phyloP scores from a whole-genome alignment of 306 rosid species.

The Quercus cerris region DNA sequence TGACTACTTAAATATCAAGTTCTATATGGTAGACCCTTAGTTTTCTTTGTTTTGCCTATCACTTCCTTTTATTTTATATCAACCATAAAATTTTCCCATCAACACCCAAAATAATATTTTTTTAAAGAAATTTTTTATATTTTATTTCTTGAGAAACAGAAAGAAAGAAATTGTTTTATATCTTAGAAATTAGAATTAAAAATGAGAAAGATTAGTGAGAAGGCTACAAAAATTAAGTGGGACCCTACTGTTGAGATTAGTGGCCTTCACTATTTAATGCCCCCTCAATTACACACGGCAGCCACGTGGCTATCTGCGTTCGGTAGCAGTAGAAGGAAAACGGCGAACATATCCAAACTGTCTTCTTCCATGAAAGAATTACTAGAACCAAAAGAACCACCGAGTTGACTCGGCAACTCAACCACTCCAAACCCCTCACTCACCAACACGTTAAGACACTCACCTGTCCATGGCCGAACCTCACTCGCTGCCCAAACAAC shows the following conservation, averaged over 20 bases:
- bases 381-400: not conserved
- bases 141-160: no score
- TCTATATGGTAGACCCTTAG: no score
- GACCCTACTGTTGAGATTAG: not conserved
- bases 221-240: not conserved
- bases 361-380: not conserved
- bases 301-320: not conserved
- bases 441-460: constrained; percentile 30
- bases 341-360: not conserved
- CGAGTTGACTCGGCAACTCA: constrained; percentile 19
- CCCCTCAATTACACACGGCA: no score
- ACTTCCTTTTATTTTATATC: no score
- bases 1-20: no score
- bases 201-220: not conserved
- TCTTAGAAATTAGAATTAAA: no score
- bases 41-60: no score
- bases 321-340: constrained; percentile 21
- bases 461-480: constrained; percentile 29
- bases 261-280: no score
- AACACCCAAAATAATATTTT: no score
- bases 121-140: no score
- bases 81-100: no score
- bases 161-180: no score
- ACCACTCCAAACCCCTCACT: constrained; percentile 24
- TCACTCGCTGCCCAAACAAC: constrained; percentile 28